A percentile compares a stretch with the other conserved stretches of the same genome.
These are phyloP conservation scores for Fusarium succisae DNA, from an alignment of 2,329 filamentous ascomycete species.

Conservation along the genomic window DNA sequence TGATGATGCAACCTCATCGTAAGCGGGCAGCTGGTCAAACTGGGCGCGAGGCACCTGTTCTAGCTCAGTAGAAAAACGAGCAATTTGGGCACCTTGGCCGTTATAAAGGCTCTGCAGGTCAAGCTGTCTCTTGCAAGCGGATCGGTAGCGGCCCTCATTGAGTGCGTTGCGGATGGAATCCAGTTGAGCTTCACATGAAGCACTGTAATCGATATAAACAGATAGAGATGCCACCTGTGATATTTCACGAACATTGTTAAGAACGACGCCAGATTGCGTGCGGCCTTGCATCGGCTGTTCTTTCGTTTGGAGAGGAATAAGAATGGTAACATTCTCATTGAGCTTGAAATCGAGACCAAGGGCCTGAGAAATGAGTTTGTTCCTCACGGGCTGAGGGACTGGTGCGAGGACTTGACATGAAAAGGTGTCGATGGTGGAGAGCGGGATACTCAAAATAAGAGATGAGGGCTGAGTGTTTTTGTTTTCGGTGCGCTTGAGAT, in stretches of 20 bases:
- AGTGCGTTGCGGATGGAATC: not conserved
- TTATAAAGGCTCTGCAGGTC: not conserved
- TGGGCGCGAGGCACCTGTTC: not conserved
- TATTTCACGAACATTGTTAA: not conserved
- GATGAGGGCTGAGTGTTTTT: not conserved
- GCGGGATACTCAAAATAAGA: not conserved
- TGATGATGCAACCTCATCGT: not conserved
- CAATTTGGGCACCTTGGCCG: not conserved
- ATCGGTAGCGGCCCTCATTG: not conserved
- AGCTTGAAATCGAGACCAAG: not conserved
- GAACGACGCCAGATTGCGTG: not conserved
- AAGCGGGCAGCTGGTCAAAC: fast-evolving
- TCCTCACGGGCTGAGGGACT: not conserved
- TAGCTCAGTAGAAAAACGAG: not conserved
- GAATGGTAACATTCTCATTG: not conserved
- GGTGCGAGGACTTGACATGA: fast-evolving
- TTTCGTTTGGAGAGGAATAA: not conserved
- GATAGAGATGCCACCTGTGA: not conserved
- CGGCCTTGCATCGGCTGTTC: not conserved
- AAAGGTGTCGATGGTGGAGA: not conserved
- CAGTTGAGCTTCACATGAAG: not conserved
- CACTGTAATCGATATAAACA: not conserved
- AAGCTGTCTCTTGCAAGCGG: not conserved
- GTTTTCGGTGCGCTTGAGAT: not conserved
- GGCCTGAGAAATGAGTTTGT: not conserved